Base-by-base conservation (phyloP, 495 filamentous ascomycete genomes). In the Physcia stellaris region DNA sequence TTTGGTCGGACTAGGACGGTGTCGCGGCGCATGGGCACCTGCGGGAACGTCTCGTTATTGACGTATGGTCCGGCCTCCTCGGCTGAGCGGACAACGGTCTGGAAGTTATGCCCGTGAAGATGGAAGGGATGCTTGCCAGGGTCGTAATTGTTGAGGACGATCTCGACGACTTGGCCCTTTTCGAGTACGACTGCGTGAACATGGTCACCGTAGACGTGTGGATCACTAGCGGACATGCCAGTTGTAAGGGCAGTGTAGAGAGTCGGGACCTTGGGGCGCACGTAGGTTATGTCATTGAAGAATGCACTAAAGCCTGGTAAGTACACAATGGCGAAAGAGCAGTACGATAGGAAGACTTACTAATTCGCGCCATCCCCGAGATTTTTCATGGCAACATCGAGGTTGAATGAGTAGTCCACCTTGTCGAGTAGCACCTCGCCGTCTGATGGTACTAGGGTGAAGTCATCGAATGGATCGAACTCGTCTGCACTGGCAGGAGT, bases 21-120 rank as follows among this genome's bases (percentile, higher is more conserved):
- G 38, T 82, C 77, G 21, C 77, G 53, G 10, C 64, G 58, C 61
- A 77, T 73, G 0, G 73, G 73, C 1, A 56, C 55, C 2, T 49
- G 40, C 0, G 73, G 66, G n/a, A 49, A 44, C 4, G 55, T 55
- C 2, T 50, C 45, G 33, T 59, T 53, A 39, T 61, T 47, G 40
- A 67, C 42, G 50, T 64, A 68, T 45, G 50, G 44, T 4, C 65
- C 66, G 3, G 59, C 67, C 16, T 73, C 59, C 0, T 70, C 64
- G 1, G 56, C 52, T 11, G 71, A 63, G 7, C 75, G 70, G 17
- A 55, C 57, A 28, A 79, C 57, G 19, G 77, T 59, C 52, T 86
- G 83, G 63, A 88, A 86, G 41, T 68, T 63, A 58, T 86, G 82
- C 3, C 82, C 82, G 63, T 87, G 83, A 3, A 88, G 63, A 60